phyloP scores from a whole-genome alignment of 495 filamentous ascomycete genomes.

The Talaromyces borbonicus region DNA sequence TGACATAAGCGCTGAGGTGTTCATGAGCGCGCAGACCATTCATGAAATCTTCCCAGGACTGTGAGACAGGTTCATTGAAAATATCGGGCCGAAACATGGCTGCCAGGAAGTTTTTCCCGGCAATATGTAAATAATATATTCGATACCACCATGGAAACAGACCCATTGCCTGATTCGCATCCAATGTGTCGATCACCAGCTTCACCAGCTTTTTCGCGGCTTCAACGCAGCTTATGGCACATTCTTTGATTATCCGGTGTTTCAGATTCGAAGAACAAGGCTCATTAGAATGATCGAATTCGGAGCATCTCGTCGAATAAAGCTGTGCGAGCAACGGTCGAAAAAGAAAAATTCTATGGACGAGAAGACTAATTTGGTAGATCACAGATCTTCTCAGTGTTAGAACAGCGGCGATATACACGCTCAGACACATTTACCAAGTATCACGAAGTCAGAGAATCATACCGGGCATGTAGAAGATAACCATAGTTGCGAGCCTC shows the following conservation, averaged over 20 bases:
- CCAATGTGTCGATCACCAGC: conserved; percentile 12
- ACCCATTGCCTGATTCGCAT: conserved; percentile 11
- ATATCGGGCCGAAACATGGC: conserved; percentile 15
- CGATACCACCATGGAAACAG: conserved; percentile 18
- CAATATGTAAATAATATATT: conserved; percentile 20
- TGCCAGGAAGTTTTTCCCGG: conserved; percentile 14
- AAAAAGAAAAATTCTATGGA: conserved; percentile 14
- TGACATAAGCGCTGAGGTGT: conserved; percentile 12
- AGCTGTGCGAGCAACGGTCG: conserved; percentile 15
- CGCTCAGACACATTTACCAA: neutral
- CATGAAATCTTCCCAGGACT: conserved; percentile 10
- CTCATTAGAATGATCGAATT: neutral
- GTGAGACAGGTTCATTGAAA: conserved; percentile 13
- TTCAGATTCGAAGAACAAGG: conserved; percentile 9
- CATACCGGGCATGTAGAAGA: conserved; percentile 16
- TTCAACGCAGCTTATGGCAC: conserved; percentile 15
- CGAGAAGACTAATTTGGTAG: conserved; percentile 9
- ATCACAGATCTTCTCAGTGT: neutral
- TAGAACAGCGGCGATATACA: too few relatives aligned
- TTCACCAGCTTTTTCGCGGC: conserved; percentile 12
- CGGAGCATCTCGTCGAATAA: conserved; percentile 11
- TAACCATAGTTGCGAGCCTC: conserved; percentile 11
- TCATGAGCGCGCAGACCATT: conserved; percentile 12
- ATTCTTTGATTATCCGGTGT: conserved; percentile 12
- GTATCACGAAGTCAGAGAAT: conserved; percentile 4